Evolutionary conservation across 83 land plant species (phyloP), one percentile per base, ranked within the genome.

Genomic region (Picea abies): DNA sequence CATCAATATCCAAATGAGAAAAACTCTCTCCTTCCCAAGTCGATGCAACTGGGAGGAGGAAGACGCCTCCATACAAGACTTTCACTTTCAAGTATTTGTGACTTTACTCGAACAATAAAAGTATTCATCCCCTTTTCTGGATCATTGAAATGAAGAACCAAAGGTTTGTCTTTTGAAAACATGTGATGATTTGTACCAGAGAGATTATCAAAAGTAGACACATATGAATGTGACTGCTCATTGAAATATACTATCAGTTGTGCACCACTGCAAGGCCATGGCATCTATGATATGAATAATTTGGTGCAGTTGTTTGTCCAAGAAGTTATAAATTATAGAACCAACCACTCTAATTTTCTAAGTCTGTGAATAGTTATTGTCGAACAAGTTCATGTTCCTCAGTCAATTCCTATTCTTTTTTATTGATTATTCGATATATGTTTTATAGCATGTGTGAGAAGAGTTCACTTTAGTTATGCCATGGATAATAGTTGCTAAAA

Each of bases 301-400:
- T 26, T 26, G 29, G 29, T 26, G 29, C 29, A 26, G 29, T 26
- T 26, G 29, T 26, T 26, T 26, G 29, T 26, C 29, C 29, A 26
- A 0, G 29, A 26, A 26, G 29, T 26, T 98, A 97, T 52, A 85
- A 86, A 86, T 26, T 94, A 88, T 97, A 97, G 81, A 97, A 97
- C 99, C 99, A 97, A 17, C 93, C 99, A 90, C 98, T 95, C 81
- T 97, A 98, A 89, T 97, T 98, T 88, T 92, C 94, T 47, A 95
- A 95, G 56, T 95, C 98, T 15, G 97, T 95, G 81, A 93, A 97
- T 68, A 95, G 79, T 47, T 98, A 95, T 82, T 94, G 89, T 60
- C 86, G 90, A 20, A 97, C 92, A 85, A 97, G 90, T 60, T 97
- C 92, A 87, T 72, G 92, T 80, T 97, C 99, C 76, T 92, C 93